Conservation (phyloP, 2,329 filamentous ascomycete genomes). For the Ascomycota sp. region DNA sequence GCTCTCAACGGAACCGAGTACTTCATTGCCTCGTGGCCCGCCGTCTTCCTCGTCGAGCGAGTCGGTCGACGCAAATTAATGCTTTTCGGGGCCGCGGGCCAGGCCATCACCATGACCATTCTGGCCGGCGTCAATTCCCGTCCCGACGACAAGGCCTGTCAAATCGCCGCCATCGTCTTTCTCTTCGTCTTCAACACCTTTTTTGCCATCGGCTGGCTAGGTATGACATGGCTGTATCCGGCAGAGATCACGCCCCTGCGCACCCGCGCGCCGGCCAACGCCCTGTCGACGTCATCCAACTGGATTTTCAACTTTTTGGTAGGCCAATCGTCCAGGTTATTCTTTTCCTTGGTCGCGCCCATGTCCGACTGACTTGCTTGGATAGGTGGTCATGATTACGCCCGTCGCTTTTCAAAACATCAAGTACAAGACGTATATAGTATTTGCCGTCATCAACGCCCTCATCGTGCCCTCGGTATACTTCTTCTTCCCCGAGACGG, state of each 20-base stretch:
- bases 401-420: slow-evolving; percentile 35
- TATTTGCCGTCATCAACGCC: slow-evolving; percentile 44
- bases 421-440: slow-evolving; percentile 36
- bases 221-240: slow-evolving; percentile 41
- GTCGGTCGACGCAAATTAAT: slow-evolving; percentile 48
- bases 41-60: slow-evolving; percentile 38
- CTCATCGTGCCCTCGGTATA: slow-evolving; percentile 34
- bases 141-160: slow-evolving; percentile 23
- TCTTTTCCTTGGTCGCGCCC: too few species aligned
- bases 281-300: slow-evolving; percentile 29
- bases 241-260: slow-evolving; percentile 44
- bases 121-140: slow-evolving; percentile 31
- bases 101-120: slow-evolving; percentile 42
- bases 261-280: slow-evolving; percentile 39
- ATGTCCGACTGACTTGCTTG: too few species aligned
- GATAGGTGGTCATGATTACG: slow-evolving; percentile 35
- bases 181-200: slow-evolving; percentile 38
- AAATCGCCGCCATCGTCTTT: slow-evolving; percentile 40
- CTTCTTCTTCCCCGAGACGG: slow-evolving; percentile 43
- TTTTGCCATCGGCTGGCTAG: slow-evolving; percentile 36
- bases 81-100: slow-evolving; percentile 42
- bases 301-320: slow-evolving; percentile 41
- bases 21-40: slow-evolving; percentile 39
- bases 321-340: slow-evolving; percentile 1
- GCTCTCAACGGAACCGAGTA: slow-evolving; percentile 22